These are phyloP conservation scores for Salicornia ramosissima DNA, from an alignment of 148 eudicot species.

Conservation along the genomic window DNA sequence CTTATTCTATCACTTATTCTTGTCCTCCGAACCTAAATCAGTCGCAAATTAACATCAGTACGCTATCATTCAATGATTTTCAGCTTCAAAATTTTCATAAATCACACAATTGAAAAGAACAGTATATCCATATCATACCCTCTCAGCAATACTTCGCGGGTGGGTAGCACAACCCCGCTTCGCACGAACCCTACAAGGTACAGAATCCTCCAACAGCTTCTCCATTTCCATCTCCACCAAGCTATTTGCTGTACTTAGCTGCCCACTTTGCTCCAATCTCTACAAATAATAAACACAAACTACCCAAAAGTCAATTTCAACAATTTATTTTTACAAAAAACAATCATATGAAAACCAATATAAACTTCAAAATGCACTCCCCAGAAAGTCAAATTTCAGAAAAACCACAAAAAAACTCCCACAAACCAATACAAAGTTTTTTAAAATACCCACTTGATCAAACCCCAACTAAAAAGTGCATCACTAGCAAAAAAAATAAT, in stretches of 20 bases:
- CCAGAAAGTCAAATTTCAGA: not conserved
- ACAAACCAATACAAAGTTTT: not conserved
- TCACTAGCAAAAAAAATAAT: not conserved
- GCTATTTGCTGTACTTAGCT: constrained; percentile 40
- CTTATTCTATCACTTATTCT: constrained; percentile 86
- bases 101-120: not conserved
- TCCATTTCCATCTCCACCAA: constrained; percentile 82
- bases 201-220: constrained; percentile 81
- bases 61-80: not conserved
- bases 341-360: too few relatives aligned
- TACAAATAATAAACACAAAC: constrained; percentile 16
- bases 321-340: not conserved
- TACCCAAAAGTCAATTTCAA: not conserved
- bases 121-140: constrained; percentile 38
- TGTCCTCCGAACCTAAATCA: constrained; percentile 76
- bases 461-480: not conserved
- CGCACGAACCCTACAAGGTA: constrained; percentile 83
- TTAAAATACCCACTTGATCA: constrained; percentile 29
- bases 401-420: not conserved
- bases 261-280: constrained; percentile 55
- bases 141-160: constrained; percentile 97
- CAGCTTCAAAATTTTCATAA: not conserved
- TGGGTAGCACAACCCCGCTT: constrained; percentile 99
- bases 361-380: too few relatives aligned
- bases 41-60: constrained; percentile 8